Evolutionary conservation across 1,139 yeast genomes (phyloP).

Genomic region (Kodamaea sp.): DNA sequence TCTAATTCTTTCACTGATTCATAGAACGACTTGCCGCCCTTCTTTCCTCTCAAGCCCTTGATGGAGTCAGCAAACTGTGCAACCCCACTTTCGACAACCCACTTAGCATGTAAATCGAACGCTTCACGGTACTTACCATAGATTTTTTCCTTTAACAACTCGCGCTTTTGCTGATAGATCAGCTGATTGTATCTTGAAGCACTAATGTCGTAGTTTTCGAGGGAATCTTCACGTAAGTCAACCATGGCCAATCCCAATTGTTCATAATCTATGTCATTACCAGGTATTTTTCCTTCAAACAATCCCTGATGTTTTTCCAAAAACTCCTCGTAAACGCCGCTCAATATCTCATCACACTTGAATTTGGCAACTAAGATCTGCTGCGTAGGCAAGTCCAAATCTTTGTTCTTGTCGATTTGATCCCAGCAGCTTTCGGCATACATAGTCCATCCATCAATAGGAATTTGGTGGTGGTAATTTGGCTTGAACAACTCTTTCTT

Average conservation of each 20-base stretch:
- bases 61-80: slow-evolving; percentile 7
- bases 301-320: slow-evolving; percentile 31
- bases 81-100: slow-evolving; percentile 8
- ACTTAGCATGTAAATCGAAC: slow-evolving; percentile 31
- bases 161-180: slow-evolving; percentile 66
- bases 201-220: slow-evolving; percentile 58
- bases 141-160: slow-evolving; percentile 47
- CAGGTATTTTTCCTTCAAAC: slow-evolving; percentile 12
- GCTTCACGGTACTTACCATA: slow-evolving; percentile 44
- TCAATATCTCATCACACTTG: slow-evolving; percentile 87
- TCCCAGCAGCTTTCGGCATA: slow-evolving; percentile 94
- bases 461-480: slow-evolving; percentile 80
- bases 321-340: slow-evolving; percentile 51
- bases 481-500: slow-evolving; percentile 58
- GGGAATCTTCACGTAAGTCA: slow-evolving; percentile 43
- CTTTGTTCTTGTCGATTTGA: slow-evolving; percentile 89
- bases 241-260: slow-evolving; percentile 44
- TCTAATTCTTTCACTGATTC: slow-evolving; percentile 6
- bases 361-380: slow-evolving; percentile 92
- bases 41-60: slow-evolving; percentile 9
- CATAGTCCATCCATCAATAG: slow-evolving; percentile 94
- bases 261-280: slow-evolving; percentile 29
- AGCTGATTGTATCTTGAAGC: slow-evolving; percentile 72
- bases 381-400: slow-evolving; percentile 93
- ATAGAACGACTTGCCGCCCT: slow-evolving; percentile 6